These are phyloP conservation scores for Xylaria polymorpha DNA, from an alignment of 2,329 filamentous ascomycete species.

Conservation along the genomic window DNA sequence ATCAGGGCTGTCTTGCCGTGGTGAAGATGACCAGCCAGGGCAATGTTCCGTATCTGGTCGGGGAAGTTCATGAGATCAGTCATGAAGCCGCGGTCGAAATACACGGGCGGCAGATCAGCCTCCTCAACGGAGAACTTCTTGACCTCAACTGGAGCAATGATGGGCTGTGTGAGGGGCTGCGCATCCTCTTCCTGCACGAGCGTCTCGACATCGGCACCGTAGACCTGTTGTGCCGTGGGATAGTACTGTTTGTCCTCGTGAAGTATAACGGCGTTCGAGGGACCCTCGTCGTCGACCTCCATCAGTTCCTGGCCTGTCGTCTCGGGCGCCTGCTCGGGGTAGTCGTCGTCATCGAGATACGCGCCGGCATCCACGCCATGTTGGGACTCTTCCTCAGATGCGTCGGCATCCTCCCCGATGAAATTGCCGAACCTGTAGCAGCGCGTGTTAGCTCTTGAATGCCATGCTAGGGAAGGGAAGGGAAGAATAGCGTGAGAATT, in stretches of 20 bases:
- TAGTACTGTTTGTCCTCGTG: slow-evolving; percentile 99
- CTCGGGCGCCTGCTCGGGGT: slow-evolving; percentile 72
- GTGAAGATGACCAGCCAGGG: slow-evolving; percentile 90
- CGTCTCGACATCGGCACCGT: slow-evolving; percentile 93
- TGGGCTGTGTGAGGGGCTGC: slow-evolving; percentile 90
- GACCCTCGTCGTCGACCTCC: slow-evolving; percentile 90
- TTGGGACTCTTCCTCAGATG: slow-evolving; percentile 88
- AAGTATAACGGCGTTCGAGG: slow-evolving; percentile 95
- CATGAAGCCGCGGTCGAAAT: slow-evolving; percentile 92
- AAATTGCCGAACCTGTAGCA: slow-evolving; percentile 89
- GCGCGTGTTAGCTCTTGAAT: slow-evolving; percentile 32
- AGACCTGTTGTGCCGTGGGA: slow-evolving; percentile 95
- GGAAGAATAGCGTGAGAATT: background rate
- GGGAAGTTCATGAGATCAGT: slow-evolving; percentile 96
- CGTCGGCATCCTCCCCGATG: slow-evolving; percentile 88
- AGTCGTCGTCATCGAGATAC: slow-evolving; percentile 87
- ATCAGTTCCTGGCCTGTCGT: slow-evolving; percentile 84
- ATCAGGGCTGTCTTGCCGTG: slow-evolving; percentile 98
- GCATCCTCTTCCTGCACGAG: slow-evolving; percentile 97
- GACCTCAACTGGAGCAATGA: slow-evolving; percentile 90
- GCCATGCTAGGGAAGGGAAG: background rate
- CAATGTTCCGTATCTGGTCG: slow-evolving; percentile 92
- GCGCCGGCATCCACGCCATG: slow-evolving; percentile 78
- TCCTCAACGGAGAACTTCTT: slow-evolving; percentile 98
- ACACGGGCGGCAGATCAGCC: slow-evolving; percentile 86